Conservation (phyloP, 179 eudicot species). For the Amaranthus tricolor region DNA sequence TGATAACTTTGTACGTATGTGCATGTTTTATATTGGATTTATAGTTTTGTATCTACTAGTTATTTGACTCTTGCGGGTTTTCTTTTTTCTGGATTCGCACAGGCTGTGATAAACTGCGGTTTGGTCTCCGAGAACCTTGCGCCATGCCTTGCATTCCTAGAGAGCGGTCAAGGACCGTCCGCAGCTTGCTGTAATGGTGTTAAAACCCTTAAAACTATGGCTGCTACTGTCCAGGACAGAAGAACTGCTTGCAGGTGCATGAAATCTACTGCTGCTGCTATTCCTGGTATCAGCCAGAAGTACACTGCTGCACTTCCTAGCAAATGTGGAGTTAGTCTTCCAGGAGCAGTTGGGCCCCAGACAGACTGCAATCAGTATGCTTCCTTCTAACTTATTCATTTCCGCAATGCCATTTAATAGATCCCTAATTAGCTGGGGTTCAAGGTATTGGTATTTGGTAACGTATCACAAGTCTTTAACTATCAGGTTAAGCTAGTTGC, state of each 20-base stretch:
- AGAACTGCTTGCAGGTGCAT: constrained; percentile 39
- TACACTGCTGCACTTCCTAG: constrained; percentile 35
- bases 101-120: constrained; percentile 22
- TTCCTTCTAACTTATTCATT: neutral
- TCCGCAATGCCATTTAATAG: neutral
- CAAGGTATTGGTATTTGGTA: neutral
- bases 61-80: no score
- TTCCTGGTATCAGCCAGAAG: constrained; percentile 18
- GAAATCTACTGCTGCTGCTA: constrained; percentile 15
- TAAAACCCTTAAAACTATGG: constrained; percentile 17
- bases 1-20: no score
- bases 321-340: constrained; percentile 40
- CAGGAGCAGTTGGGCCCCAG: constrained; percentile 34
- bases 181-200: constrained; percentile 36
- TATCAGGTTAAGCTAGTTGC: no score
- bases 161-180: constrained; percentile 17
- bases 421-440: no score
- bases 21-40: no score
- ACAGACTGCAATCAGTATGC: constrained; percentile 49
- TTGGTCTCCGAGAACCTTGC: constrained; percentile 15
- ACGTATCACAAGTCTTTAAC: neutral
- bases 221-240: constrained; percentile 36
- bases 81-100: neutral
- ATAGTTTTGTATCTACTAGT: no score
- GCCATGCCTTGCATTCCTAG: constrained; percentile 24